Base-by-base conservation (phyloP, 1,284 basidiomycete genomes). In the Phlebopus sp. region DNA sequence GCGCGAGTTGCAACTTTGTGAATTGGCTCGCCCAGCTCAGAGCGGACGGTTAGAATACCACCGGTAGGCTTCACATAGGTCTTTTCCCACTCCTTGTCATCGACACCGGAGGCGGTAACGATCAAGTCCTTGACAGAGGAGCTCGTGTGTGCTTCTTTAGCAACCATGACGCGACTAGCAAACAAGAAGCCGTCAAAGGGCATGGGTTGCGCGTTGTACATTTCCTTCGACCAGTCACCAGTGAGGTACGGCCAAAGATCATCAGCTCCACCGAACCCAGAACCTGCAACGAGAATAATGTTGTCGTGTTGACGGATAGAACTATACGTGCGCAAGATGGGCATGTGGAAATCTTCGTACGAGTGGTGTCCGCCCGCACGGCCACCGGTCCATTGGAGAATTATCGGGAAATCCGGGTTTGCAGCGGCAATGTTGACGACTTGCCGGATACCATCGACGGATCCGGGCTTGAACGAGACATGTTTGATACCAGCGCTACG, bases 341-440 rank as follows among this genome's bases (percentile, higher is more conserved):
- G 96, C 69, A 97, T 92, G 67, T 98, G 95, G 82, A 98, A 95
- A 70, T 99, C 97, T 70, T 99, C 97, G 69, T 86, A 97, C 10
- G 92, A 95, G 74, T 98, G 96, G 63, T 99, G 96, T 52, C 96
- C 96, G 59, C 96, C 96, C n/a, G 96, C 97, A 60, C 96, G 92
- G 44, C 96, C 96, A 64, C 96, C 97, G 42, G 96, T 99, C 96
- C 96, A 98, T 67, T 98, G 96, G 55, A 97, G 76, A 69, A 99
- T 93, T 71, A 99, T 86, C n/a, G 96, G 94, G 80, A 92, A 99
- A 70, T 93, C 86, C 37, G 95, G 92, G 71, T 97, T 95, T 53
- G 92, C 80, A 37, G 90, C 82, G 21, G 97, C 96, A 60, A 99
- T 99, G 74, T 87, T 95, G 69, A 97, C 79, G 51, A 98, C 96